phyloP scores from a whole-genome alignment of 306 rosid genomes.

The Casuarina glauca region DNA sequence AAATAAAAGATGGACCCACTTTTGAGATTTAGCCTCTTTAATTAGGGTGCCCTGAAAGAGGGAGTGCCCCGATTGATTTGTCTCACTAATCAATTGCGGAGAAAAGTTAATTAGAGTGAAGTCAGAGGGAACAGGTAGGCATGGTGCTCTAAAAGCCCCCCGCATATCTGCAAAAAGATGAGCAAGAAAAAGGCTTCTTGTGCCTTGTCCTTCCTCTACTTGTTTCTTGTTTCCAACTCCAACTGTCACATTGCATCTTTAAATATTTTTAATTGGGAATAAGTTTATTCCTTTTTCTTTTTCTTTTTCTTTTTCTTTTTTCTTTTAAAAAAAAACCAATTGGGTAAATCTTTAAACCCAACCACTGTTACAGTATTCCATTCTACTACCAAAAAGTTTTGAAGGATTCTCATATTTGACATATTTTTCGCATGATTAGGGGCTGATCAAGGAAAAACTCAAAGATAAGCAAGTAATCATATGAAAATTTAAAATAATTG shows the following conservation, averaged over 20 bases:
- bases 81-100: constrained; percentile 38
- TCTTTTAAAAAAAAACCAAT: no score
- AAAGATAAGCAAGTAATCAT: no score
- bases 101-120: constrained; percentile 32
- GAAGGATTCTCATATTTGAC: no score
- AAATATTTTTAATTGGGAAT: not conserved
- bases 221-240: constrained; percentile 39
- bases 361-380: no score
- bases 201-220: constrained; percentile 45
- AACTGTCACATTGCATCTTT: constrained; percentile 25
- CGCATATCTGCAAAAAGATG: constrained; percentile 68
- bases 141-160: constrained; percentile 63
- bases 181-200: constrained; percentile 49
- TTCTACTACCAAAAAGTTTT: no score
- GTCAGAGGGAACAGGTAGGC: constrained; percentile 58
- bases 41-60: constrained; percentile 25
- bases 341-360: no score
- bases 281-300: no score
- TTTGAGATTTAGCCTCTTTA: constrained; percentile 15
- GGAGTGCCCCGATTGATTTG: constrained; percentile 30
- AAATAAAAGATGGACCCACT: constrained; percentile 27
- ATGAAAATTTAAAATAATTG: no score
- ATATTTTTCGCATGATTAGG: no score
- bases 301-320: no score
- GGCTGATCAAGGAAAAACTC: no score